Evolutionary conservation across 1,284 basidiomycete species (phyloP), one percentile per base, ranked within the genome.

Genomic region (Violaceomyces palustris): DNA sequence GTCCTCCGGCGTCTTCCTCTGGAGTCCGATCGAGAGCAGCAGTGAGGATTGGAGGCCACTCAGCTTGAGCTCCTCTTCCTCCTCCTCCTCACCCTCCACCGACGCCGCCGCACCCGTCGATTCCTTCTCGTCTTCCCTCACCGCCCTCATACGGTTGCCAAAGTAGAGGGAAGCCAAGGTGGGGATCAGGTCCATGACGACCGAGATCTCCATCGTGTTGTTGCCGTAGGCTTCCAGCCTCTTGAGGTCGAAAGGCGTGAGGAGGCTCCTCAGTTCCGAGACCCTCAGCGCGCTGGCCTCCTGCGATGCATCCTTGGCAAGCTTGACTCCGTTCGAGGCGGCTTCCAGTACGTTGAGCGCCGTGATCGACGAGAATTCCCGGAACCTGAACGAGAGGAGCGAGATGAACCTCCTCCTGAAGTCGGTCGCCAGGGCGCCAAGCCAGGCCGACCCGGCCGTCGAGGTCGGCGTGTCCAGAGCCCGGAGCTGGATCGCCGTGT

Each of bases 161-260:
- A 98, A 99, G 77, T 87, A 94, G 5, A 97, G 78, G 12, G 79
- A 76, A 1, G 88, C 83, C 26, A 93, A 76, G 0, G 78, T 80
- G 0, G 94, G 92, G 4, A 98, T 78, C 12, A 98, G 79, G 74
- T 99, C 94, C 36, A 98, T 79, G 46, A 98, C 83, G 64, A 96
- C 88, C 72, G 96, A 91, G 71, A 93, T 94, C 74, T 98, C 94
- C 35, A 98, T 80, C 82, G 87, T 84, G 75, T 92, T 94, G 74
- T 93, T 91, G 4, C 89, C 86, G 66, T 98, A 99, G 6, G 92
- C 87, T 61, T 93, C 87, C 26, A 98, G 81, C 2, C 94, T 84
- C 76, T 97, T 97, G 65, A 98, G 79, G 75, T 98, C 94, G 72
- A 96, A 97, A 0, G 93, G 90, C 1, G 89, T 84, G 50, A 94